Conservation (phyloP, 768 basidiomycete genomes). For the Russula sp. region DNA sequence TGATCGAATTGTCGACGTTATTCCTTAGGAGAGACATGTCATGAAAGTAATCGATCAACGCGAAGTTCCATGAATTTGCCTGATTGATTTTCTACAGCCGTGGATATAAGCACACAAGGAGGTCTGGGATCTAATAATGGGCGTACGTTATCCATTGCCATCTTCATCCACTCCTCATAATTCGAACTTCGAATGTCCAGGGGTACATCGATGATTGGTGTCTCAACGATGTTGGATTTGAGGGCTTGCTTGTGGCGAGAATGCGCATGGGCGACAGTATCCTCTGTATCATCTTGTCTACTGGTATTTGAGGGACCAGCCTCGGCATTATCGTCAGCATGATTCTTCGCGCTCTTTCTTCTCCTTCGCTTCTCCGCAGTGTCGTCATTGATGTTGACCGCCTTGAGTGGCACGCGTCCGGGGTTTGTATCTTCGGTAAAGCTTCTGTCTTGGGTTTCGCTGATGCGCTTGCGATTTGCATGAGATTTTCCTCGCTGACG, state of each 20-base stretch:
- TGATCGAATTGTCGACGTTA: slow-evolving; percentile 91
- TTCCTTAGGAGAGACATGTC: slow-evolving; percentile 96
- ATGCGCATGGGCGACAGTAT: slow-evolving; percentile 38
- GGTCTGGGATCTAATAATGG: slow-evolving; percentile 13
- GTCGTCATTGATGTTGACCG: slow-evolving; percentile 71
- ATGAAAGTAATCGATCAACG: slow-evolving; percentile 97
- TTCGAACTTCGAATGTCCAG: slow-evolving; percentile 88
- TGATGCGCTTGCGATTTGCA: slow-evolving; percentile 48
- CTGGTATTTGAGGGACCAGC: slow-evolving; percentile 55
- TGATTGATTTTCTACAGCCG: slow-evolving; percentile 95
- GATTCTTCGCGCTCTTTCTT: slow-evolving; percentile 70
- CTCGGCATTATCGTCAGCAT: slow-evolving; percentile 50
- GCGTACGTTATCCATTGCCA: slow-evolving; percentile 93
- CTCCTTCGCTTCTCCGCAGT: slow-evolving; percentile 80
- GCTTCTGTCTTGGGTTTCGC: slow-evolving; percentile 53
- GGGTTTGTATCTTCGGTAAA: slow-evolving; percentile 41
- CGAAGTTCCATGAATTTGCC: slow-evolving; percentile 96
- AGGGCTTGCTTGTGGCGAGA: slow-evolving; percentile 57
- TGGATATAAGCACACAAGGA: slow-evolving; percentile 23
- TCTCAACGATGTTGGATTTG: slow-evolving; percentile 52
- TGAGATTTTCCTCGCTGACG: slow-evolving; percentile 24
- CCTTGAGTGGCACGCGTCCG: slow-evolving; percentile 40
- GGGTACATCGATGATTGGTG: slow-evolving; percentile 58
- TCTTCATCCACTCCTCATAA: slow-evolving; percentile 99
- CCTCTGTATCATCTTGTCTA: slow-evolving; percentile 41